phyloP scores from a whole-genome alignment of 495 filamentous ascomycete species.

The Xylaria telfairii region DNA sequence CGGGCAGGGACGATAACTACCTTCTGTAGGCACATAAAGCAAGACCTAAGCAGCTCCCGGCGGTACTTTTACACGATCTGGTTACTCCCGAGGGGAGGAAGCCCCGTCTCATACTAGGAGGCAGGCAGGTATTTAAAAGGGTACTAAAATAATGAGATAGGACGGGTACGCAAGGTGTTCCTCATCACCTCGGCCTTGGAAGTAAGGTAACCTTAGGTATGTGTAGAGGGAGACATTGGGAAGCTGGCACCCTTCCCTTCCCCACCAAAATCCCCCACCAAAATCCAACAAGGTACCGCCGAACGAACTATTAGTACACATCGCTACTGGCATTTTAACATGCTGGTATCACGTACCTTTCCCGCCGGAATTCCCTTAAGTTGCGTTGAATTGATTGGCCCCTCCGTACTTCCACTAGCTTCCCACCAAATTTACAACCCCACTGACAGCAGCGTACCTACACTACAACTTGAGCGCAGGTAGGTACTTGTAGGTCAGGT shows the following conservation, averaged over 20 bases:
- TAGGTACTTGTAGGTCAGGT: background rate
- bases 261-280: background rate
- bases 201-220: no score
- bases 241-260: background rate
- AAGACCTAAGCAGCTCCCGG: background rate
- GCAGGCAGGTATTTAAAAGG: background rate
- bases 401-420: background rate
- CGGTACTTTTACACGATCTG: background rate
- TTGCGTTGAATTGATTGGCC: no score
- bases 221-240: background rate
- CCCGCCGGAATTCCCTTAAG: background rate
- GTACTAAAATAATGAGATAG: background rate
- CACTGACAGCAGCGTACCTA: background rate
- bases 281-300: conserved; percentile 1
- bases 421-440: conserved; percentile 9
- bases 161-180: background rate
- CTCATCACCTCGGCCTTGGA: background rate
- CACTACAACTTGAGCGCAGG: background rate
- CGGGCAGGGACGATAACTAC: no score
- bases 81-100: background rate
- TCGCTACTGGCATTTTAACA: background rate
- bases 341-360: background rate
- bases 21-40: background rate
- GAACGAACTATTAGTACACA: background rate
- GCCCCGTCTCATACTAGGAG: background rate